Base-by-base conservation (phyloP, 2,329 filamentous ascomycete species). In the Diaporthe sp. region DNA sequence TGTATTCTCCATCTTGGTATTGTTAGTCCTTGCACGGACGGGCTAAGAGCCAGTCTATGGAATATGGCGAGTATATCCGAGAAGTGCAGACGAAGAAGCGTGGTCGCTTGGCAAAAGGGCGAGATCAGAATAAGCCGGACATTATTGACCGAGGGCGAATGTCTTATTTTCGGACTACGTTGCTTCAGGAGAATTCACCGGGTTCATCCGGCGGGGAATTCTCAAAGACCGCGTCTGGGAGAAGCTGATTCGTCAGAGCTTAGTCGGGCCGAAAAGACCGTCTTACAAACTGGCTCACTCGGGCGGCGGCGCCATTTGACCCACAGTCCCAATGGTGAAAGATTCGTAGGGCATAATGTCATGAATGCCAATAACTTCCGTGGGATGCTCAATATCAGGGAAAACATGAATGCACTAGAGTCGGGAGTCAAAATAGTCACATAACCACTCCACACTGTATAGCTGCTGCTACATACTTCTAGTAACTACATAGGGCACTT, bases 1-100 rank as follows among this genome's bases (percentile, higher is more conserved):
- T 53, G 77, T 73, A 35, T 65, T 30, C 59, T 65, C 59, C 59
- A 65, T 65, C 13, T 27, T 35, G 25, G 19, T 35, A 32, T 32
- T 37, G 32, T 58, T 22, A n/a, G 71, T 50, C 19, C 53, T 53
- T 39, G 25, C 35, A 25, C 32, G 9, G 6, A 19, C 4, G 25
- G 27, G n/a, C 25, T 22, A 30, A 15, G 22, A 56, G 65, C 61
- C 65, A 53, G 72, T 68, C 13, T 25, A 9, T 30, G 58, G 27
- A 70, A 66, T 61, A 44, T 25, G 37, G 42, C 35, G 30, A 50
- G 42, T 37, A 70, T 63, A 8, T 22, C 58, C 58, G 32, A 73
- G 25, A 37, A n/a, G 15, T 70, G 42, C 42, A 51, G 56, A 25
- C 44, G 65, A 30, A 27, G 13, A 25, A 32, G n/a, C 15, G 15